Percentiles rank a stretch among this genome's conserved stretches.
These are phyloP conservation scores for Perilla frutescens DNA, from an alignment of 257 asterid species.

Conservation along the genomic window DNA sequence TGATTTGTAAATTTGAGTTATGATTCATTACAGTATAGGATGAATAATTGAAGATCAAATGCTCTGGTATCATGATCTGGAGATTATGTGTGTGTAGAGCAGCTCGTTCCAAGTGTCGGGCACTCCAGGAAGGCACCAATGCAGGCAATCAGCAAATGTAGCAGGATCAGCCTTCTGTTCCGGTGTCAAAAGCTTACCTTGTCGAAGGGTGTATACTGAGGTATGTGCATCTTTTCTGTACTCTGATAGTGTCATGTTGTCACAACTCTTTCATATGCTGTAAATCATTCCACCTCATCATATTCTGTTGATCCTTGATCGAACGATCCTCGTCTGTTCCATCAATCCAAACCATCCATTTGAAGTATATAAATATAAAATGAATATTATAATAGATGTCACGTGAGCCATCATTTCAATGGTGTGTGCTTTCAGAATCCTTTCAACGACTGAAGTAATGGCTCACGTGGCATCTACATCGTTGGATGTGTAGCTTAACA, in stretches of 20 bases:
- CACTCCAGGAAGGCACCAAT: conserved; percentile 63
- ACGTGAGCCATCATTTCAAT: background rate
- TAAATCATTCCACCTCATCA: conserved; percentile 31
- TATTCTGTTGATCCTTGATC: conserved; percentile 39
- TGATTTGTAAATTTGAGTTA: too few species aligned
- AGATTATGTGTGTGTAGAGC: conserved; percentile 50
- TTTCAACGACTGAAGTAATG: too few species aligned
- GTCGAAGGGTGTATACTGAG: conserved; percentile 52
- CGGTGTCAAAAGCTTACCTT: conserved; percentile 50
- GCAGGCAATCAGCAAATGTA: conserved; percentile 54
- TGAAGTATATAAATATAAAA: background rate
- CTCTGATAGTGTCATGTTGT: conserved; percentile 54
- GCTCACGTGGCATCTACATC: too few species aligned
- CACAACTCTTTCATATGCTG: conserved; percentile 47
- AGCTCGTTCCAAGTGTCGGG: conserved; percentile 42
- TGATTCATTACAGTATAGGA: too few species aligned
- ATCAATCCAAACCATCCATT: background rate
- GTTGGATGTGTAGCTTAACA: too few species aligned
- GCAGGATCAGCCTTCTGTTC: conserved; percentile 54
- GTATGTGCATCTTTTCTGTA: conserved; percentile 64
- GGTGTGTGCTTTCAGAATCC: too few species aligned
- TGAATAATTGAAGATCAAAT: background rate
- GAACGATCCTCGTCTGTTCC: conserved; percentile 44
- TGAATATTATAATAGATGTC: background rate
- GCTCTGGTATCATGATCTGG: conserved; percentile 32